Evolutionary conservation across 1,139 yeast genomes (phyloP).

Genomic region (Kodamaea sp.): DNA sequence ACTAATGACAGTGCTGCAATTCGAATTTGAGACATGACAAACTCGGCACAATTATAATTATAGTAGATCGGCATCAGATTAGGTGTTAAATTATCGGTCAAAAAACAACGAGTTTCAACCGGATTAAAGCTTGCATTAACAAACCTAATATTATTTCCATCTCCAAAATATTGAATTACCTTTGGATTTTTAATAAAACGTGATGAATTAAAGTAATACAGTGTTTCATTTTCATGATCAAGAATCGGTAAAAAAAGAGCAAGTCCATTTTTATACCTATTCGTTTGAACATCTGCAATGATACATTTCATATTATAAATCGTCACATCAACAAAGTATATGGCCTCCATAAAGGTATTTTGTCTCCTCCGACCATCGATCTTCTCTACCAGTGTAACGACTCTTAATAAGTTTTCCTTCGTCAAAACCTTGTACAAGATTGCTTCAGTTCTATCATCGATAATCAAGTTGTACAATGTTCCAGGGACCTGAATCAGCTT

Average conservation of each 20-base stretch:
- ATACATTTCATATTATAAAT: constrained; percentile 41
- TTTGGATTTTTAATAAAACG: constrained; percentile 32
- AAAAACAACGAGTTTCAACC: constrained; percentile 38
- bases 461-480: constrained; percentile 34
- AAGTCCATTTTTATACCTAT: constrained; percentile 37
- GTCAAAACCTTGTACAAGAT: constrained; percentile 33
- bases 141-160: constrained; percentile 26
- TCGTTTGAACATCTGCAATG: constrained; percentile 38
- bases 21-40: constrained; percentile 56
- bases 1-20: constrained; percentile 62
- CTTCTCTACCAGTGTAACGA: constrained; percentile 42
- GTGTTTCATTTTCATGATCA: constrained; percentile 22
- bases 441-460: constrained; percentile 37
- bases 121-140: constrained; percentile 31
- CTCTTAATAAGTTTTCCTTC: constrained; percentile 36
- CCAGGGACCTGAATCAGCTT: constrained; percentile 33
- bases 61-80: constrained; percentile 72
- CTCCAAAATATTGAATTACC: constrained; percentile 30
- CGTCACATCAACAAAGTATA: constrained; percentile 38
- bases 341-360: constrained; percentile 40
- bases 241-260: constrained; percentile 36
- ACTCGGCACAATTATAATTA: constrained; percentile 60
- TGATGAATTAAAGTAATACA: constrained; percentile 24
- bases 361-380: constrained; percentile 35
- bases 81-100: constrained; percentile 35